phyloP scores from a whole-genome alignment of 140 eudicot species.

The Ambrosia hybrid region DNA sequence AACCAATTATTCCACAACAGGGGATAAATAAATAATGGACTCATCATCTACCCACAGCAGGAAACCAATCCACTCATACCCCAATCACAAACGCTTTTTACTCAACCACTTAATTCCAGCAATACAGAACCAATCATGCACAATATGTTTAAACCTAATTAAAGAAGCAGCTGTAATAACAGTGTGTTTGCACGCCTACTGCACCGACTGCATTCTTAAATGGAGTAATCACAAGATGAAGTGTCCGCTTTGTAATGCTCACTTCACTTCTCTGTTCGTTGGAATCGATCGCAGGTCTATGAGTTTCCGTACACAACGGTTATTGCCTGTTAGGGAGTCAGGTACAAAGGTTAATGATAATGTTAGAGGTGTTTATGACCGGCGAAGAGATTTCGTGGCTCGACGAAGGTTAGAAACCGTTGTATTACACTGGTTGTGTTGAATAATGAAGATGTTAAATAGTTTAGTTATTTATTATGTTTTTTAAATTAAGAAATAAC shows the following conservation, averaged over 20 bases:
- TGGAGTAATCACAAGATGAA: slow-evolving; percentile 65
- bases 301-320: slow-evolving; percentile 36
- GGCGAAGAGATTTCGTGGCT: slow-evolving; percentile 27
- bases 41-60: slow-evolving; percentile 31
- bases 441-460: too few relatives aligned
- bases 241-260: slow-evolving; percentile 73
- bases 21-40: slow-evolving; percentile 23
- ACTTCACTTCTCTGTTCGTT: slow-evolving; percentile 47
- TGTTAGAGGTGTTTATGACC: not conserved
- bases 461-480: too few relatives aligned
- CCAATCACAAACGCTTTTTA: slow-evolving; percentile 23
- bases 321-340: slow-evolving; percentile 28
- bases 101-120: slow-evolving; percentile 36
- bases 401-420: slow-evolving; percentile 36
- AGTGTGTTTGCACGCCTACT: slow-evolving; percentile 68
- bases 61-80: not conserved
- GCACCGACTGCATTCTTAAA: slow-evolving; percentile 51
- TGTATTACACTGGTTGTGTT: not conserved
- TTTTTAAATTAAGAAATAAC: too few relatives aligned
- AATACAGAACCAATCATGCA: slow-evolving; percentile 44
- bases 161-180: slow-evolving; percentile 46
- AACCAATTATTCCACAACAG: not conserved
- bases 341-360: slow-evolving; percentile 3
- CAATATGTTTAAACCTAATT: slow-evolving; percentile 55
- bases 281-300: slow-evolving; percentile 31